Evolutionary conservation across 495 filamentous ascomycete species (phyloP), one percentile per base, ranked within the genome.

Genomic region (Podospora pseudoanserina): DNA sequence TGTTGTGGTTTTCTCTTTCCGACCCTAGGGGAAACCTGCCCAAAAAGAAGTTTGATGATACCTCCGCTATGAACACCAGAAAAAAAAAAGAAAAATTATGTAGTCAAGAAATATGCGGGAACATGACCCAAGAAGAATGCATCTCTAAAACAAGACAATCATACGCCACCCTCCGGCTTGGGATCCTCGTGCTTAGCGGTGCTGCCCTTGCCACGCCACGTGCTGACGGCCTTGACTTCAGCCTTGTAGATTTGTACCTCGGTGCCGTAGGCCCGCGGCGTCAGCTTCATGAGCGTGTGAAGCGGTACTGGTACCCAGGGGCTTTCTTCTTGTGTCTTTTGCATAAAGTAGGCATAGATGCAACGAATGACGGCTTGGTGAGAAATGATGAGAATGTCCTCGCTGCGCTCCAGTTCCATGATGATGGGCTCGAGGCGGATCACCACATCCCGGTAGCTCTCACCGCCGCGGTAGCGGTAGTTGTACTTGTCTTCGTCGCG

Each of bases 291-390:
- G 30, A 99, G 81, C 11, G 92, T 97, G 78, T 99, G 95, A 58
- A 99, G 85, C 4, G 95, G 95, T 4, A 85, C 83, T 56, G 84
- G 92, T 89, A 98, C 96, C 95, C 95, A 99, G n/a, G 95, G 95
- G 65, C 89, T 92, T 75, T 90, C 84, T 73, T 95, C 92, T 79
- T 97, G 94, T 23, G 91, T 89, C 59, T 94, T 89, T 71, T 97
- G 96, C 90, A 97, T 96, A 79, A 97, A 99, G 76, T 99, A 99
- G 7, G 95, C 90, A 75, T 98, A 98, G 71, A 99, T 97, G 80
- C 95, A 99, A 64, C 95, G 87, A 65, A 99, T 83, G 26, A 99
- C 94, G 3, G 95, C 95, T 78, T 99, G 95, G 77, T 99, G 95
- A 5, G 95, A 97, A 60, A 99, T 93, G 74, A 99, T 97, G 65